phyloP scores from a whole-genome alignment of 768 basidiomycete species.

The Clavaria fumosa region DNA sequence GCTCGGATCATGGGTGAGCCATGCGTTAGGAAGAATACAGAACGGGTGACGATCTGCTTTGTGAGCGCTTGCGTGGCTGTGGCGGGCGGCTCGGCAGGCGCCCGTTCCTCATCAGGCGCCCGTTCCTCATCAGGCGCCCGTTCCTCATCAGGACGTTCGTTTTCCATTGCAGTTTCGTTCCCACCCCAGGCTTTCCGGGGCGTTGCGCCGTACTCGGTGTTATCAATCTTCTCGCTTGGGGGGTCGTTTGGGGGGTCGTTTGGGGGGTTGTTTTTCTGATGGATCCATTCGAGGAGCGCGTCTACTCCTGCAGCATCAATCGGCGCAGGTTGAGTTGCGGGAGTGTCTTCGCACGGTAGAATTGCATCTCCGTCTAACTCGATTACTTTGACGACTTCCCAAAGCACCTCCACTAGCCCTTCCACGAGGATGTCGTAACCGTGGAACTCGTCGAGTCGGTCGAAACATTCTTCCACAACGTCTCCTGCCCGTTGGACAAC shows the following conservation, averaged over 20 bases:
- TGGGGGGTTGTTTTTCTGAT: conserved; percentile 24
- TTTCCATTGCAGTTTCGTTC: conserved; percentile 13
- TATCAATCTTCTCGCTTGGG: conserved; percentile 21
- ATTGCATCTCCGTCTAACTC: conserved; percentile 32
- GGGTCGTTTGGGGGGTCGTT: conserved; percentile 16
- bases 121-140: conserved; percentile 17
- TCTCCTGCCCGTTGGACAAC: conserved; percentile 85
- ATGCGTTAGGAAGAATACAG: conserved; percentile 84
- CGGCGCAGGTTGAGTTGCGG: conserved; percentile 13
- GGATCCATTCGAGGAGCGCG: conserved; percentile 52
- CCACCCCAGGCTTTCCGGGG: conserved; percentile 45
- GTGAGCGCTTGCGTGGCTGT: conserved; percentile 65
- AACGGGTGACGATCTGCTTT: conserved; percentile 74
- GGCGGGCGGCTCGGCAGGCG: conserved; percentile 34
- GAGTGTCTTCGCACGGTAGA: conserved; percentile 8
- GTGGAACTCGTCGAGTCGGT: conserved; percentile 90
- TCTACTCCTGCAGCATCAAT: conserved; percentile 25
- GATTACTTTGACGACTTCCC: conserved; percentile 71
- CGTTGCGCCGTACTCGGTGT: conserved; percentile 40
- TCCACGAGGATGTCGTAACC: conserved; percentile 81
- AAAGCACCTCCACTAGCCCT: conserved; percentile 74
- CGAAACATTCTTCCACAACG: conserved; percentile 95
- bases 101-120: conserved; percentile 20
- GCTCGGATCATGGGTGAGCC: conserved; percentile 74
- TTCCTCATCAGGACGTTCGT: conserved; percentile 12